These are phyloP conservation scores for Trichophyton mentagrophytes DNA, from an alignment of 2,329 filamentous ascomycete species.

Conservation along the genomic window DNA sequence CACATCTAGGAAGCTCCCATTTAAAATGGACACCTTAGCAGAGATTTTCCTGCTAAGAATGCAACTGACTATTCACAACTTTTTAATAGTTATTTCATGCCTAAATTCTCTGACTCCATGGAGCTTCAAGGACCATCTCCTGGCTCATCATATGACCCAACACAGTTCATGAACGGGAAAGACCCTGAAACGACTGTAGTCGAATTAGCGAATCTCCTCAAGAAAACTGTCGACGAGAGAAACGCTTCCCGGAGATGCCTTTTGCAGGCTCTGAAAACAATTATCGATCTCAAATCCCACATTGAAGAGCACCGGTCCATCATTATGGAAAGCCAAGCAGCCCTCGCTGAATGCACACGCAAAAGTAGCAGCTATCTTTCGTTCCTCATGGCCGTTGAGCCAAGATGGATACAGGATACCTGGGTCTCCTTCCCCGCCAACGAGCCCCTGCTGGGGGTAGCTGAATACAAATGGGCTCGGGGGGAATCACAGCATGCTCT, in stretches of 20 bases:
- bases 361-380: background rate
- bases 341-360: background rate
- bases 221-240: background rate
- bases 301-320: conserved; percentile 12
- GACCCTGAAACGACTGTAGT: background rate
- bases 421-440: conserved; percentile 1
- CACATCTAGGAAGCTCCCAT: no score
- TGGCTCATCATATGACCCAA: background rate
- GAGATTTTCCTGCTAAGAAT: no score
- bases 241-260: conserved; percentile 7
- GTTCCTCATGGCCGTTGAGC: background rate
- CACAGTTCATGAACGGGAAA: background rate
- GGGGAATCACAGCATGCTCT: conserved; percentile 1
- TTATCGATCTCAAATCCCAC: conserved; percentile 5
- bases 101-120: no score
- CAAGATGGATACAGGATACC: conserved; percentile 1
- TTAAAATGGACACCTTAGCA: no score
- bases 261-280: conserved; percentile 5
- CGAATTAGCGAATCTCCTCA: background rate
- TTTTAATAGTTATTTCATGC: no score
- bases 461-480: background rate
- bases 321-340: conserved; percentile 10
- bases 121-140: no score
- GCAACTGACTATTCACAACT: no score
- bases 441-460: background rate